These are phyloP conservation scores for Sordariomycetes sp. DNA, from an alignment of 2,329 filamentous ascomycete genomes.

Conservation along the genomic window DNA sequence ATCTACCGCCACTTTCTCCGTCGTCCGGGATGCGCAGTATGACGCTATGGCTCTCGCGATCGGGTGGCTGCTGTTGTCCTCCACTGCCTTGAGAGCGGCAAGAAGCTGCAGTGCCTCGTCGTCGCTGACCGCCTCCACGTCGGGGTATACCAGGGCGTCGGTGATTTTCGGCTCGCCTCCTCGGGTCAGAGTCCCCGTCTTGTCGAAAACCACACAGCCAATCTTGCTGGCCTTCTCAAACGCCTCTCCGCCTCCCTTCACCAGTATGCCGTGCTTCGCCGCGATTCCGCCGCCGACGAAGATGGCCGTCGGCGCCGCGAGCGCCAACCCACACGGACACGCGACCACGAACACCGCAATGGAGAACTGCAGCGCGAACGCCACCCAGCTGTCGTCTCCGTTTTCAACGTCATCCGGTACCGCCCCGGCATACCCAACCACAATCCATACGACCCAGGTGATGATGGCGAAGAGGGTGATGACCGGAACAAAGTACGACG, in stretches of 20 bases:
- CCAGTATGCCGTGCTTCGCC: slow-evolving; percentile 69
- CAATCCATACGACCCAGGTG: slow-evolving; percentile 65
- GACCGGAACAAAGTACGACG: slow-evolving; percentile 66
- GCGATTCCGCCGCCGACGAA: slow-evolving; percentile 76
- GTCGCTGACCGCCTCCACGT: slow-evolving; percentile 6
- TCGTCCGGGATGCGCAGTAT: slow-evolving; percentile 39
- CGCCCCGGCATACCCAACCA: slow-evolving; percentile 45
- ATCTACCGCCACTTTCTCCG: slow-evolving; percentile 20
- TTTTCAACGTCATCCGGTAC: slow-evolving; percentile 44
- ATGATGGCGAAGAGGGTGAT: slow-evolving; percentile 58
- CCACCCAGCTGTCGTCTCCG: slow-evolving; percentile 51
- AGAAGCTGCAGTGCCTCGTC: slow-evolving; percentile 25
- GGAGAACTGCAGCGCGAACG: slow-evolving; percentile 71
- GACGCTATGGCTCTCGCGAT: slow-evolving; percentile 59
- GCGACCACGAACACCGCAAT: slow-evolving; percentile 83
- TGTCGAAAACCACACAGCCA: slow-evolving; percentile 77
- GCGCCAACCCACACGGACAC: slow-evolving; percentile 72
- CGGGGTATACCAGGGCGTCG: slow-evolving; percentile 31
- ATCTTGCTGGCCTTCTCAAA: slow-evolving; percentile 75
- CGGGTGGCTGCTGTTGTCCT: slow-evolving; percentile 65
- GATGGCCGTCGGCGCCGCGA: slow-evolving; percentile 78
- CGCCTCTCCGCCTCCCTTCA: slow-evolving; percentile 75
- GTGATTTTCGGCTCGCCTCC: slow-evolving; percentile 63
- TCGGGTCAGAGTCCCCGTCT: slow-evolving; percentile 74
- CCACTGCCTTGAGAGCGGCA: slow-evolving; percentile 47